Base-by-base conservation (phyloP, 1,139 yeast species). In the Ogataea hybrid region DNA sequence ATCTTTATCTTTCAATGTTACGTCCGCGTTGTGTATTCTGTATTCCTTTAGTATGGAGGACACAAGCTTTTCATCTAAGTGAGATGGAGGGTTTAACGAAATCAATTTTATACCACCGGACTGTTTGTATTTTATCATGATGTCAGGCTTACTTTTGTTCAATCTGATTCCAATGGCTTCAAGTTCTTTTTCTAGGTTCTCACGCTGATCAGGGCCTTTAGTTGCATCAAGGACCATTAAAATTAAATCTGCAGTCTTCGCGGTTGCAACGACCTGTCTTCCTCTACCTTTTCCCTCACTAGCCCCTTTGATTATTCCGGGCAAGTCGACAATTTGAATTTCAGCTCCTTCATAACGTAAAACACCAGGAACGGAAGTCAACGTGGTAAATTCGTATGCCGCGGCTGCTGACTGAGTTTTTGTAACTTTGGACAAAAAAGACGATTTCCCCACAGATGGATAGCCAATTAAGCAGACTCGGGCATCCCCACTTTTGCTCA, bases 261-360 rank as follows among this genome's bases (percentile, higher is more conserved):
- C 96, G 1, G 96, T 94, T 1, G 97, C 86, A 53, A 92, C 90
- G 33, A 92, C 98, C 62, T 92, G 97, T 56, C 96, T 75, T 47
- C 98, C 98, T 65, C 98, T 79, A 57, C 98, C 98, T 63, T 90
- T 89, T 58, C 98, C 98, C 61, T 87, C 96, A 22, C 95, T 75
- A 11, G 98, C 98, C 31, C 97, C 97, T 61, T 87, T 88, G 48
- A 92, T 92, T 56, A 92, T 92, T 63, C 98, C 98, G 0, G 98
- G 98, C 47, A 92, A 70, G 75, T 92, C 98, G 14, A 92, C 90
- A 54, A 92, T 84, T 66, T 92, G 98, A 46, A 92, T 89, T 59
- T 90, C 97, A 0, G 98, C 96, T 30, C 97, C 97, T 61, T 89
- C 89, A 60, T 90, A 88, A 61, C 89, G 92, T 55, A 92, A 71